Evolutionary conservation across 106 monocot genomes (phyloP).

Genomic region (Ottelia alismoides): DNA sequence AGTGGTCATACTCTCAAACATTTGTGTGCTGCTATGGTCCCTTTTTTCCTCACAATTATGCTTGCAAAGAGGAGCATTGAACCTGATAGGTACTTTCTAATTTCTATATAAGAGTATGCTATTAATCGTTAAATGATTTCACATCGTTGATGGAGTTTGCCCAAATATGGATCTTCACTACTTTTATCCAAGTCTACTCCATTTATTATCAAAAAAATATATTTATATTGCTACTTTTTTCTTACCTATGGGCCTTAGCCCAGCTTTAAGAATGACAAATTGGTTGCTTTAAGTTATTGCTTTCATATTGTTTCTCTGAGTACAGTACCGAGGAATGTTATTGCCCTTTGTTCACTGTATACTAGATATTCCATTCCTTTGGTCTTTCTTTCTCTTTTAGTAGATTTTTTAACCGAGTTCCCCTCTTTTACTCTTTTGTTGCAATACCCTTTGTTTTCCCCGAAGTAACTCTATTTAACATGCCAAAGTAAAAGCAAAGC

Average conservation of each 20-base stretch:
- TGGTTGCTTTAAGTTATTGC: not conserved
- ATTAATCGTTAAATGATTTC: not conserved
- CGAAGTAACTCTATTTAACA: no score
- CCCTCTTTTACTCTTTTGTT: no score
- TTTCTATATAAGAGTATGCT: not conserved
- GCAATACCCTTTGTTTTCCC: no score
- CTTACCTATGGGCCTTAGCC: not conserved
- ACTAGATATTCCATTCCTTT: not conserved
- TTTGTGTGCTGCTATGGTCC: conserved; percentile 88
- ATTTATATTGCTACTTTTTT: not conserved
- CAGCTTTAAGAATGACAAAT: not conserved
- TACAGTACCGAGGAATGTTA: no score
- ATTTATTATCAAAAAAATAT: not conserved
- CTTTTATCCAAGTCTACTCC: no score
- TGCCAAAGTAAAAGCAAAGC: not conserved
- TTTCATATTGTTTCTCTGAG: no score
- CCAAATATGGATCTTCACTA: not conserved
- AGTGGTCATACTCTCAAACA: conserved; percentile 98
- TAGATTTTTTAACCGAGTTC: no score
- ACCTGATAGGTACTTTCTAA: conserved; percentile 47
- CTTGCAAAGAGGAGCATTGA: conserved; percentile 73
- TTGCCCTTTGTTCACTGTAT: not conserved
- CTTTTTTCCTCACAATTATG: conserved; percentile 93
- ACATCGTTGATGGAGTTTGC: not conserved
- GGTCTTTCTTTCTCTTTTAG: no score